A percentile compares a stretch with the other conserved stretches of the same genome.
phyloP scores from a whole-genome alignment of 2,329 filamentous ascomycete genomes.

The Pleoardoris graminearum region DNA sequence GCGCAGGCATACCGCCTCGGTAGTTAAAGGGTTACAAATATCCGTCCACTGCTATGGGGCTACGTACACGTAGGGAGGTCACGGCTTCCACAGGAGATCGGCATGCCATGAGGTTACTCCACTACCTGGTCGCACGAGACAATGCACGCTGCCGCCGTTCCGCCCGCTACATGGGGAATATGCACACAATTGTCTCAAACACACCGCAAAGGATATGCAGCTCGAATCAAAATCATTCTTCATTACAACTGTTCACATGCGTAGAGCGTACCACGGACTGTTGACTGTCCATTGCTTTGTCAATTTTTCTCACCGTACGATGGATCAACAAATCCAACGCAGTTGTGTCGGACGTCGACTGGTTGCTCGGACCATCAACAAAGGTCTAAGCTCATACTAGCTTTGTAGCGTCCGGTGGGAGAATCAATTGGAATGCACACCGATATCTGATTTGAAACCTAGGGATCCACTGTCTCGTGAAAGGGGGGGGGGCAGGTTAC shows the following conservation, averaged over 20 bases:
- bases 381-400: constrained; percentile 20
- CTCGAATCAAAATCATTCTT: neutral
- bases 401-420: constrained; percentile 9
- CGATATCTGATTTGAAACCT: constrained; percentile 27
- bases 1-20: constrained; percentile 1
- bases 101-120: constrained; percentile 12
- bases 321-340: constrained; percentile 20
- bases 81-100: constrained; percentile 1
- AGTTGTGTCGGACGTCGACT: constrained; percentile 23
- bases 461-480: constrained; percentile 20
- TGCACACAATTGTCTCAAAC: constrained; percentile 20
- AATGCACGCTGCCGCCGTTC: constrained; percentile 24
- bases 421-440: constrained; percentile 28
- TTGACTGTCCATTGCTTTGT: constrained; percentile 8
- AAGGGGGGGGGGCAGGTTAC: constrained; percentile 10
- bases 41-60: constrained; percentile 6
- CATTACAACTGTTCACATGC: constrained; percentile 16
- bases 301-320: constrained; percentile 25
- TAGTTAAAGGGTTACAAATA: neutral
- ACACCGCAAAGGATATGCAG: constrained; percentile 21
- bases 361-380: constrained; percentile 9
- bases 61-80: neutral
- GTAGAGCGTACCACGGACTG: constrained; percentile 16
- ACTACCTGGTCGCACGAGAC: constrained; percentile 20
- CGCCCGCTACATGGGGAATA: constrained; percentile 18